Base-by-base conservation (phyloP, 371 early-diverging fungal genomes). In the Syncephalastrum monosporum region DNA sequence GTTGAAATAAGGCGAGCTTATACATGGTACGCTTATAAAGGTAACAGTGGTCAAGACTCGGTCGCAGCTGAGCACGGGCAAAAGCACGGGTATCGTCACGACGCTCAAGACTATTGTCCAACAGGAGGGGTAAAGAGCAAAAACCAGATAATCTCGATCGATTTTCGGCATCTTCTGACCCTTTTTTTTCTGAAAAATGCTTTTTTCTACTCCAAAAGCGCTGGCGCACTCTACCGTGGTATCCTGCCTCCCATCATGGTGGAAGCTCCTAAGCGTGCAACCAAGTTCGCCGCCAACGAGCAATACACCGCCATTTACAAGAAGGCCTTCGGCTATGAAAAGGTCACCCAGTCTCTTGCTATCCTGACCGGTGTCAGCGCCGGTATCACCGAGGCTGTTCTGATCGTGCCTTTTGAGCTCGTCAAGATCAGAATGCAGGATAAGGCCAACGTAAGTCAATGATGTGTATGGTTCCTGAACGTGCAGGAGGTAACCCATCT, bases 261-360 rank as follows among this genome's bases (percentile, higher is more conserved):
- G 2, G 98, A 98, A 79, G 98, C 98, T 47, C 98, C 98, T 16
- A 98, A 98, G 81, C 88, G 98, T 54, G 96, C 96, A 13, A 96
- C 91, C 73, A 98, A 98, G 72, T 96, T 97, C 80, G 90, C 94
- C 14, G 89, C 95, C 44, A 96, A 96, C 67, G 97, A 93, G 70
- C 91, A 92, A 73, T 93, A 91, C 64, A 84, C 85, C 5, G 69
- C 75, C 16, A 67, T 90, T 60, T 92, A 83, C 70, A 86, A 78
- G 69, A 82, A 80, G 57, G 25, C 86, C 51, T 84, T 93, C 73
- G 84, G 85, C n/a, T 55, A 78, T 48, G 84, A 86, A 29, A 82
- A 89, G 69, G 79, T 91, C 57, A 87, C 82, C 49, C 92, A 91
- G 67, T 67, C 75, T 19, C 74, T 96, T 44, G 82, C 95, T 19